Evolutionary conservation across 164 flowering plant genomes (phyloP).

Genomic region (Pachysandra terminalis): DNA sequence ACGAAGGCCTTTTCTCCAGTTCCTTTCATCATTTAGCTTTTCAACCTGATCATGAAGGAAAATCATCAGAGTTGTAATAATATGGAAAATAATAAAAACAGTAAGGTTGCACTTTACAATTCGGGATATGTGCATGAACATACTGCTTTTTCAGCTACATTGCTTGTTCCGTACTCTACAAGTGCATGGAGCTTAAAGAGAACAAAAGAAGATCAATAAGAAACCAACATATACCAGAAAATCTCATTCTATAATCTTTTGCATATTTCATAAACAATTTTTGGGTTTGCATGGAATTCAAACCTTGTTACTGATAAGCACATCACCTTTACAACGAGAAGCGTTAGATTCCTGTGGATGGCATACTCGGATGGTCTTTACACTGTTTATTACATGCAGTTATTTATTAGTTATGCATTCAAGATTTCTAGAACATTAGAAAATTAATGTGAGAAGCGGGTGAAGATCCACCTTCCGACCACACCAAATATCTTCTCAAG

Average conservation of each 20-base stretch:
- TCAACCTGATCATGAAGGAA: conserved; percentile 51
- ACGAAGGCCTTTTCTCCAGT: conserved; percentile 90
- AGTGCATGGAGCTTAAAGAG: conserved; percentile 79
- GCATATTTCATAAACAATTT: neutral
- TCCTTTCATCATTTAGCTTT: conserved; percentile 79
- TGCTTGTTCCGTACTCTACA: conserved; percentile 71
- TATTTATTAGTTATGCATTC: neutral
- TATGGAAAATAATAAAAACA: neutral
- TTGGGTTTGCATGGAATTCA: no score
- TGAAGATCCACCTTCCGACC: conserved; percentile 66
- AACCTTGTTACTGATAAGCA: conserved; percentile 83
- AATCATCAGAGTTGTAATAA: conserved; percentile 3
- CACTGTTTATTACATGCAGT: conserved; percentile 40
- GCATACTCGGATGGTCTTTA: conserved; percentile 77
- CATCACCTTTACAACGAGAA: conserved; percentile 63
- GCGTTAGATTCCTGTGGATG: conserved; percentile 84
- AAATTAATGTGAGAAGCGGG: neutral
- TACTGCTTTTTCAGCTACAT: conserved; percentile 91
- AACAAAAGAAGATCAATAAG: neutral
- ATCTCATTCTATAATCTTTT: no score
- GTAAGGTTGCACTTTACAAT: neutral
- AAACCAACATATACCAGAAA: neutral
- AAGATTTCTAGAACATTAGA: neutral
- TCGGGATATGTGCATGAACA: conserved; percentile 8
- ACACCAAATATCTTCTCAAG: conserved; percentile 84